Evolutionary conservation across 2,329 filamentous ascomycete genomes (phyloP).

Genomic region (Epichloe hybrida): DNA sequence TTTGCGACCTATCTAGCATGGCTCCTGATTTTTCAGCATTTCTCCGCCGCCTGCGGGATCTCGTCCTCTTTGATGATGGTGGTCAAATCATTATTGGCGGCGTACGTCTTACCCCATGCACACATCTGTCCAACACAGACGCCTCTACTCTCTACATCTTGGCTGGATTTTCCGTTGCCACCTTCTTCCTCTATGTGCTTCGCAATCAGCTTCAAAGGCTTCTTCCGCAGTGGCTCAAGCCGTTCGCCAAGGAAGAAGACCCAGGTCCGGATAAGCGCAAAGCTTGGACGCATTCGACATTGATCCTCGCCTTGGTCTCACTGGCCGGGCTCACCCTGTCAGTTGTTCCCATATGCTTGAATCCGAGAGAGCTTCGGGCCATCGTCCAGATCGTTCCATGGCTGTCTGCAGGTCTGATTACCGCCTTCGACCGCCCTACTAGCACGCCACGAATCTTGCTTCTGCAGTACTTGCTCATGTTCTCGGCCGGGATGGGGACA

Average conservation of each 20-base stretch:
- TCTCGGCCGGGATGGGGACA: slow-evolving; percentile 17
- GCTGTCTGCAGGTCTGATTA: slow-evolving; percentile 23
- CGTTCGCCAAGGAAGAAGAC: slow-evolving; percentile 28
- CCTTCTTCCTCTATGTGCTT: slow-evolving; percentile 16
- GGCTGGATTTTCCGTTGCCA: slow-evolving; percentile 15
- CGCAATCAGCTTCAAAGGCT: slow-evolving; percentile 13
- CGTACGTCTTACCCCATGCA: background rate
- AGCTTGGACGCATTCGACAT: slow-evolving; percentile 27
- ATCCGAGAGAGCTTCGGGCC: slow-evolving; percentile 13
- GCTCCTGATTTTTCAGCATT: background rate
- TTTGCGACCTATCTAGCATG: background rate
- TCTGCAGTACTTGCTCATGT: slow-evolving; percentile 22
- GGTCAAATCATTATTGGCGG: background rate
- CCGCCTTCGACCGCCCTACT: slow-evolving; percentile 23
- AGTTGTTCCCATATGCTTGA: slow-evolving; percentile 16
- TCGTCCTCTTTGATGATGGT: background rate
- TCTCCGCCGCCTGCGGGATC: background rate
- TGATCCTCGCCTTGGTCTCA: slow-evolving; percentile 20
- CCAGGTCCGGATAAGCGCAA: slow-evolving; percentile 12
- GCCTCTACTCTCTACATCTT: slow-evolving; percentile 10
- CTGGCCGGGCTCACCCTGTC: slow-evolving; percentile 22
- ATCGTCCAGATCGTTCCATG: slow-evolving; percentile 27
- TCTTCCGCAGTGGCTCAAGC: slow-evolving; percentile 27
- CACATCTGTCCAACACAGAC: slow-evolving; percentile 3
- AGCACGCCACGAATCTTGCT: slow-evolving; percentile 29